These are phyloP conservation scores for Sanghuangporus sanghuang DNA, from an alignment of 1,284 basidiomycete species.

Conservation along the genomic window DNA sequence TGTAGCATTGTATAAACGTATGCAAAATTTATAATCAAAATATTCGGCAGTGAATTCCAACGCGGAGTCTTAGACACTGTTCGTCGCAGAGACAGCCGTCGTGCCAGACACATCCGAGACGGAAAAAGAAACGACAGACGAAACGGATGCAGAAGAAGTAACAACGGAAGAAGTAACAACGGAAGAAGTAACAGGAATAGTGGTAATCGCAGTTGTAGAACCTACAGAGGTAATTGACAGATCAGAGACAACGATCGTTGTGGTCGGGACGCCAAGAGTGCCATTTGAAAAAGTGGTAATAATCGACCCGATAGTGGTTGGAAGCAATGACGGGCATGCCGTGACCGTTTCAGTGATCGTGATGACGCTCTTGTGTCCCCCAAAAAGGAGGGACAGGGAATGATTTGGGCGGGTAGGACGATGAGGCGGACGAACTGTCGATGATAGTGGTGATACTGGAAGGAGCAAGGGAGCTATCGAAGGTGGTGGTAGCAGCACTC, in stretches of 20 bases:
- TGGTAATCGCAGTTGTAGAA: neutral
- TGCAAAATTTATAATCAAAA: too few relatives aligned
- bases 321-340: neutral
- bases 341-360: neutral
- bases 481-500: neutral
- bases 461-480: neutral
- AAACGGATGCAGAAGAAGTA: neutral
- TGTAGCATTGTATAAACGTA: too few relatives aligned
- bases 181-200: neutral
- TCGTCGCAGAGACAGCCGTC: neutral
- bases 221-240: neutral
- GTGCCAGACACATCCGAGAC: neutral
- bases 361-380: neutral
- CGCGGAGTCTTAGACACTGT: neutral
- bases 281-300: neutral
- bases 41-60: too few relatives aligned
- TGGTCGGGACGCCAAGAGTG: neutral
- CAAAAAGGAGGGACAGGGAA: neutral
- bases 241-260: neutral
- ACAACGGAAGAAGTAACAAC: neutral
- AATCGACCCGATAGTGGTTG: neutral
- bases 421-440: neutral
- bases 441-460: neutral
- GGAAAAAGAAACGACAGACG: neutral
- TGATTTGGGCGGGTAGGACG: neutral